Base-by-base conservation (phyloP, 2,329 filamentous ascomycete species). In the Paracoccidioides brasiliensis region DNA sequence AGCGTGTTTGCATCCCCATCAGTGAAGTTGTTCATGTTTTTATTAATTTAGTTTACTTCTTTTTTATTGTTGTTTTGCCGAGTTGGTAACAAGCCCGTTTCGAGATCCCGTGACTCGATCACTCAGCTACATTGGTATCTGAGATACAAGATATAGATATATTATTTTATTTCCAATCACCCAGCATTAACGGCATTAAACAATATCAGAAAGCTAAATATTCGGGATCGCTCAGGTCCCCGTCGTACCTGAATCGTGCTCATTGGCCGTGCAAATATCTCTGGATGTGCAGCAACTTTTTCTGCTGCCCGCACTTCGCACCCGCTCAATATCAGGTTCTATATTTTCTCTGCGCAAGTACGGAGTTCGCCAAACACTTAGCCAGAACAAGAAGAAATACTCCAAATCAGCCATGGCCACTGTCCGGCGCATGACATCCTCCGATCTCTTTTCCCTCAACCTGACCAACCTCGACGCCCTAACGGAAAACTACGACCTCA, bases 401-500 rank as follows among this genome's bases (percentile, higher is more conserved):
- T 22, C 4, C 15, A 12, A 38, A 42, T 52, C 9, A 40, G 70
- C 58, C 46, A 94, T 94, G 89, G 85, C 86, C 55, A 87, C 86
- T 55, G 87, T 97, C 67, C 85, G 90, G 53, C 83, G 87, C 63
- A 95, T 97, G 76, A 81, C 81, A 58, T 85, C 89, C 2, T 79
- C 81, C 62, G 93, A 98, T 70, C 79, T 97, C 59, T 83, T 95
- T 72, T 85, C 84, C 62, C 85, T 97, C 72, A 95, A 94, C 63
- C 84, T 90, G 61, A 95, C 90, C 73, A 98, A 98, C 69, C 84
- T 98, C 59, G 93, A 98, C 68, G 88, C 88, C 43, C 79, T 96
- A 59, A 97, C 93, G n/a, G 93, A 98, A 75, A 97, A 94, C 56
- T 98, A 97, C 75, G 90, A 95, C 70, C 80, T 95, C 61, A 82